Evolutionary conservation across 805 yeast species (phyloP).

Genomic region (Limtongozyma cylindracea): DNA sequence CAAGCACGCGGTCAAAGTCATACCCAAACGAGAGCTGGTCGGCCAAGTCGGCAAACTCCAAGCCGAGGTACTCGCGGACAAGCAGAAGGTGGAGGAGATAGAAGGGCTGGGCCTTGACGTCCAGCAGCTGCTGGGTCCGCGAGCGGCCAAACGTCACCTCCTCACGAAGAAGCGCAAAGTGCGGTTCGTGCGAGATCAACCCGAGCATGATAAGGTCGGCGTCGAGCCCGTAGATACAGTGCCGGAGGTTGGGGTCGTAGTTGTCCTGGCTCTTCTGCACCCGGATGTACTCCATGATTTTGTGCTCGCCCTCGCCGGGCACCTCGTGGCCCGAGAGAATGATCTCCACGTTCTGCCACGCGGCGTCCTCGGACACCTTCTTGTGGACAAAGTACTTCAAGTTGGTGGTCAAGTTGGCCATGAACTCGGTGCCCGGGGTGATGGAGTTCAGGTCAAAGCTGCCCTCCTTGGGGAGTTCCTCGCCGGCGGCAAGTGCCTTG

Average conservation of each 20-base stretch:
- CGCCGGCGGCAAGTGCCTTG: slow-evolving; percentile 53
- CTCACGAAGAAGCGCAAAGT: slow-evolving; percentile 80
- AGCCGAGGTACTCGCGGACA: slow-evolving; percentile 71
- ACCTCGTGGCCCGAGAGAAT: slow-evolving; percentile 85
- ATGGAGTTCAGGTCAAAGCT: slow-evolving; percentile 84
- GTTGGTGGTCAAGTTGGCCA: slow-evolving; percentile 68
- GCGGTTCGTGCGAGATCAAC: slow-evolving; percentile 83
- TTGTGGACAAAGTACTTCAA: slow-evolving; percentile 73
- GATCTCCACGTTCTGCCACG: slow-evolving; percentile 61
- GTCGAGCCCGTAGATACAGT: slow-evolving; percentile 87
- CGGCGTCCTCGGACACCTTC: slow-evolving; percentile 64
- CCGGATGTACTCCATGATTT: slow-evolving; percentile 83
- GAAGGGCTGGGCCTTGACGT: slow-evolving; percentile 56
- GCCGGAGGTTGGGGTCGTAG: slow-evolving; percentile 64
- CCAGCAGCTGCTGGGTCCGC: slow-evolving; percentile 11
- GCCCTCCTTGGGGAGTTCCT: slow-evolving; percentile 53
- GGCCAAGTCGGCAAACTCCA: slow-evolving; percentile 57
- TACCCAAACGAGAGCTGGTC: slow-evolving; percentile 40
- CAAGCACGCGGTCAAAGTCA: slow-evolving; percentile 71
- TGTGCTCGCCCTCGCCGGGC: slow-evolving; percentile 98
- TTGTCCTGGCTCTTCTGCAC: slow-evolving; percentile 45
- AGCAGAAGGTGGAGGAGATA: slow-evolving; percentile 64
- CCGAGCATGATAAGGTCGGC: slow-evolving; percentile 93
- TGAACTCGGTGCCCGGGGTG: slow-evolving; percentile 93
- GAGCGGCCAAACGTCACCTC: slow-evolving; percentile 71